Evolutionary conservation across 2,329 filamentous ascomycete species (phyloP).

Genomic region (Verticillium klebahnii): DNA sequence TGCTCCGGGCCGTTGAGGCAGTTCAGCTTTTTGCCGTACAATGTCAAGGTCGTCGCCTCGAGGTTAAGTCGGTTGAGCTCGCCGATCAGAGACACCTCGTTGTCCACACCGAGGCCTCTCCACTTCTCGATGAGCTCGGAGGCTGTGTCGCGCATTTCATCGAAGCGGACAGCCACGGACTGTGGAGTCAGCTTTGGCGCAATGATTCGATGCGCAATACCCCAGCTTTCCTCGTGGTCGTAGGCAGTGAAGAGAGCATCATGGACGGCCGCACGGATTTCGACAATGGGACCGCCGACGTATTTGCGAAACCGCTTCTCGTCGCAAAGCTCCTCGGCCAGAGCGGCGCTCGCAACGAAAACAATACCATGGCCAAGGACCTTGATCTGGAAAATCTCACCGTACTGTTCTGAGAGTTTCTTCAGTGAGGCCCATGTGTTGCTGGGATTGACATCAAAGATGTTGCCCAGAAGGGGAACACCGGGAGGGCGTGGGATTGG

Average conservation of each 20-base stretch:
- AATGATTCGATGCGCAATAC: slow-evolving; percentile 47
- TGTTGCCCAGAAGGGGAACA: slow-evolving; percentile 30
- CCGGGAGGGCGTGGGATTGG: slow-evolving; percentile 29
- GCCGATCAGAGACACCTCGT: slow-evolving; percentile 37
- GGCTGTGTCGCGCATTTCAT: slow-evolving; percentile 44
- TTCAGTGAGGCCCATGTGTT: slow-evolving; percentile 32
- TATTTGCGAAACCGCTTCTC: slow-evolving; percentile 50
- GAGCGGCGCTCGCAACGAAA: slow-evolving; percentile 34
- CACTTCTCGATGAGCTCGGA: slow-evolving; percentile 46
- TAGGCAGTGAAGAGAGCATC: slow-evolving; percentile 49
- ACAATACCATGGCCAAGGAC: slow-evolving; percentile 28
- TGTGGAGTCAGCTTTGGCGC: slow-evolving; percentile 35
- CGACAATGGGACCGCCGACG: slow-evolving; percentile 46
- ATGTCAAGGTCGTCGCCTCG: slow-evolving; percentile 42
- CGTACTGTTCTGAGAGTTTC: slow-evolving; percentile 27
- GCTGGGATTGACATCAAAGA: slow-evolving; percentile 26
- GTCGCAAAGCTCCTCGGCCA: slow-evolving; percentile 43
- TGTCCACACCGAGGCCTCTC: slow-evolving; percentile 30
- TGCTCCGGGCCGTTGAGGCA: slow-evolving; percentile 40
- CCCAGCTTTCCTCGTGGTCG: slow-evolving; percentile 43
- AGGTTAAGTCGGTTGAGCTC: slow-evolving; percentile 51
- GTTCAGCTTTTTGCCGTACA: slow-evolving; percentile 47
- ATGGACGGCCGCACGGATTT: slow-evolving; percentile 46
- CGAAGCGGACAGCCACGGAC: slow-evolving; percentile 30
- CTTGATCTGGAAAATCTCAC: slow-evolving; percentile 34